These are phyloP conservation scores for Medicago lupulina DNA, from an alignment of 306 rosid genomes.

Conservation along the genomic window DNA sequence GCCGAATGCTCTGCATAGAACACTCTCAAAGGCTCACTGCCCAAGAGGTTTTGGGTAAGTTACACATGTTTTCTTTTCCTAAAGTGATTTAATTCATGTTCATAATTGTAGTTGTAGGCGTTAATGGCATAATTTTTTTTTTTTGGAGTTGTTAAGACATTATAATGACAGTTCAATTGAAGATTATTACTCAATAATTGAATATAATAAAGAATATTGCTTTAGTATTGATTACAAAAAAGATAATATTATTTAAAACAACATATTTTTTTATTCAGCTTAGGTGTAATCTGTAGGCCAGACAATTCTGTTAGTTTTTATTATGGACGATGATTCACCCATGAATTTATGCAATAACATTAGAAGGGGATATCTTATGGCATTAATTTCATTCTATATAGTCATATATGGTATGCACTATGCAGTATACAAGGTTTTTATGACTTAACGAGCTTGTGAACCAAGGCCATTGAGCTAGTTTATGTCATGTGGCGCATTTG, in stretches of 20 bases:
- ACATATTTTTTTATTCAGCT: neutral
- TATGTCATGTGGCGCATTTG: neutral
- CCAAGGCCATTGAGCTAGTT: neutral
- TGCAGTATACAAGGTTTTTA: neutral
- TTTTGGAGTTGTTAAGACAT: conserved; percentile 4
- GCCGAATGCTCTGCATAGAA: conserved; percentile 74
- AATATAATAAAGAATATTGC: conserved; percentile 8
- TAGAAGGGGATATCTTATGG: neutral
- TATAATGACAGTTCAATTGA: conserved; percentile 20
- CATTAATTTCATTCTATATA: conserved; percentile 5
- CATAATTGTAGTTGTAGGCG: conserved; percentile 1
- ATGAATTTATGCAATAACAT: neutral
- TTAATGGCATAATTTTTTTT: conserved; percentile 23
- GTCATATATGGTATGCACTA: conserved; percentile 11
- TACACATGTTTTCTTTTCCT: neutral
- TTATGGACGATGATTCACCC: conserved; percentile 24
- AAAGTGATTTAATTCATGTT: conserved; percentile 19
- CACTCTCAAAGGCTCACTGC: conserved; percentile 78
- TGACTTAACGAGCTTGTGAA: neutral
- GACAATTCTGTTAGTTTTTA: conserved; percentile 1
- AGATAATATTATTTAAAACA: conserved; percentile 5
- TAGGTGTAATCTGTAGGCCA: neutral
- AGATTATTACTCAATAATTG: neutral
- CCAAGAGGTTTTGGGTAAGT: conserved; percentile 74
- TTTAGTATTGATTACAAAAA: conserved; percentile 8